Base-by-base conservation (phyloP, 2,329 filamentous ascomycete species). In the Penicillium sp. region DNA sequence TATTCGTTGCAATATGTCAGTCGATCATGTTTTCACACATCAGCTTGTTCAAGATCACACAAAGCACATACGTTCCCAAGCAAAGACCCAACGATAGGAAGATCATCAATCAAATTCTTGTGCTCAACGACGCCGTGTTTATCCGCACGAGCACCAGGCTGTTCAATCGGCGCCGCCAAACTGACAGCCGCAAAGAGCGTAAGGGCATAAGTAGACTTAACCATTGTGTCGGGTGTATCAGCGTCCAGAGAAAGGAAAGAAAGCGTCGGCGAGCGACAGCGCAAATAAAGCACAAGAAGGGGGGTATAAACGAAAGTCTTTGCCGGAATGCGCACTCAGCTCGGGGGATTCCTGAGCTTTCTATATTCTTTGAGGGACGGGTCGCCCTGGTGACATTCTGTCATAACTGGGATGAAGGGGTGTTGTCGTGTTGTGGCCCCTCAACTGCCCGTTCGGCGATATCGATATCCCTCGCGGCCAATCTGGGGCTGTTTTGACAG, bases 141-240 rank as follows among this genome's bases (percentile, higher is more conserved):
- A 3, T 37, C 31, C 1, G 46, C 41, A 10, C 39, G 54, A 10
- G 52, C 52, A 50, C 48, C 53, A 4, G 25, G 27, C 13, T 49
- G 53, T 10, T 42, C 30, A 42, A 61, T 4, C 2, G 59, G 59
- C 3, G 56, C 59, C 19, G 59, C 59, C 41, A 61, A 27, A 37
- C 57, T 58, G 51, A 57, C 35, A n/a, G 59, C 59, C n/a, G 51
- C 57, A 35, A 60, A 60, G 16, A 61, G 53, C 34, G 57, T 56
- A 5, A 61, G 47, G 16, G 54, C 57, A 12, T 59, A 59, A n/a
- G 54, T 58, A 38, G 56, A 50, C 41, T 61, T 61, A 2, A 61
- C 59, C 59, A 61, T 60, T 6, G 29, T 60, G 46, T 38, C 35
- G 34, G 28, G 4, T 47, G n/a, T 22, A 13, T 7, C 14, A 29